These are phyloP conservation scores for Ascochyta lentis DNA, from an alignment of 2,329 filamentous ascomycete genomes.

Conservation along the genomic window DNA sequence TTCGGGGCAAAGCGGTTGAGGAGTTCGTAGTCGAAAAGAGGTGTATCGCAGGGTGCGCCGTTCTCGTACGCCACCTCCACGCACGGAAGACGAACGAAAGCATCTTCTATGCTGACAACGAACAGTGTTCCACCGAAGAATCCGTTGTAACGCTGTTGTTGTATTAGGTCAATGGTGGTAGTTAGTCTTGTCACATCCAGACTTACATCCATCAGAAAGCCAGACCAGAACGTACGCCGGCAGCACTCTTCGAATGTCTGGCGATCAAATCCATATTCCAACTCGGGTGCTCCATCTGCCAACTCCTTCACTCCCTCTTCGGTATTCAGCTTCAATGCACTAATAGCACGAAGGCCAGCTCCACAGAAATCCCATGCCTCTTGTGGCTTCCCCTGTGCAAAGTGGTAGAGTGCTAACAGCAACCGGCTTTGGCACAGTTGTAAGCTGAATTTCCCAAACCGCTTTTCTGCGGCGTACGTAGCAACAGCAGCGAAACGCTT, in stretches of 20 bases:
- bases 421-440: slow-evolving; percentile 72
- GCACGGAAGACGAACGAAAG: slow-evolving; percentile 71
- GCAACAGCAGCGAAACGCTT: slow-evolving; percentile 62
- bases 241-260: slow-evolving; percentile 69
- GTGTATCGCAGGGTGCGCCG: slow-evolving; percentile 63
- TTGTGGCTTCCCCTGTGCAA: slow-evolving; percentile 64
- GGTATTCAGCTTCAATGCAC: slow-evolving; percentile 67
- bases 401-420: slow-evolving; percentile 71
- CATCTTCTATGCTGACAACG: slow-evolving; percentile 68
- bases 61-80: slow-evolving; percentile 67
- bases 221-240: slow-evolving; percentile 74
- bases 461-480: slow-evolving; percentile 62
- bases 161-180: slow-evolving; percentile 39
- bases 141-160: slow-evolving; percentile 63
- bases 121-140: slow-evolving; percentile 59
- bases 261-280: slow-evolving; percentile 65
- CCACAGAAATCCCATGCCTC: slow-evolving; percentile 71
- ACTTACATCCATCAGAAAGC: slow-evolving; percentile 71
- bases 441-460: slow-evolving; percentile 61
- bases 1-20: slow-evolving; percentile 46
- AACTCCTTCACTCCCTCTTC: slow-evolving; percentile 59
- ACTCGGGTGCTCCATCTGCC: slow-evolving; percentile 54
- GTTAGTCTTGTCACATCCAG: slow-evolving; percentile 39
- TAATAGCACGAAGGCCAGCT: slow-evolving; percentile 65
- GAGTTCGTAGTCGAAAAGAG: slow-evolving; percentile 65